Evolutionary conservation across 805 yeast genomes (phyloP).

Genomic region (Komagataella populi): DNA sequence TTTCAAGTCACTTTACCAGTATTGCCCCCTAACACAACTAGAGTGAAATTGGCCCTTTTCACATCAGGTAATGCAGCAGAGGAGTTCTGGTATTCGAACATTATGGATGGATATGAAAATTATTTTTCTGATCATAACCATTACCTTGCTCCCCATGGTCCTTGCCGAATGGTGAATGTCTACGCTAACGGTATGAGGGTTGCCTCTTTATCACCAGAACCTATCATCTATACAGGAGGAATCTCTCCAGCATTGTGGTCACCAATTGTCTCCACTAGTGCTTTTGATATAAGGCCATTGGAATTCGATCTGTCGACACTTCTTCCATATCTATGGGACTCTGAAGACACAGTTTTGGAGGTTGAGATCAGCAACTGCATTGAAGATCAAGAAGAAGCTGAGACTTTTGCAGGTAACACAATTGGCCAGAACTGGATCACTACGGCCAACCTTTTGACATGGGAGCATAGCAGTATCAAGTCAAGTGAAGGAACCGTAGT

Average conservation of each 20-base stretch:
- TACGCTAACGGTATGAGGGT: slow-evolving; percentile 45
- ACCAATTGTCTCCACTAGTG: slow-evolving; percentile 60
- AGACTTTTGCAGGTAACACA: slow-evolving; percentile 11
- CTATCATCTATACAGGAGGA: slow-evolving; percentile 73
- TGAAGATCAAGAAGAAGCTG: slow-evolving; percentile 12
- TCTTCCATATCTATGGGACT: slow-evolving; percentile 54
- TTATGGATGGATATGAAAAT: slow-evolving; percentile 30
- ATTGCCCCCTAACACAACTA: slow-evolving; percentile 41
- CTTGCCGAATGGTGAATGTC: slow-evolving; percentile 53
- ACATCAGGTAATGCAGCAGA: slow-evolving; percentile 70
- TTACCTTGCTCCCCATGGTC: slow-evolving; percentile 47
- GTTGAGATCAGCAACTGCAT: slow-evolving; percentile 43
- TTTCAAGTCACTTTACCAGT: slow-evolving; percentile 27
- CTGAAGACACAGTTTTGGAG: slow-evolving; percentile 20
- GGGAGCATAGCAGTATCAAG: slow-evolving; percentile 31
- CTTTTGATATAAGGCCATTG: slow-evolving; percentile 63
- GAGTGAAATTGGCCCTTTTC: slow-evolving; percentile 42
- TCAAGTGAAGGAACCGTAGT: slow-evolving; percentile 24
- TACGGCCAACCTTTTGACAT: slow-evolving; percentile 39
- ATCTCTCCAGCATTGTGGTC: slow-evolving; percentile 70
- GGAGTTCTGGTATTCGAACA: slow-evolving; percentile 72
- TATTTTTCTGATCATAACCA: slow-evolving; percentile 26
- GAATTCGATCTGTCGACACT: slow-evolving; percentile 59
- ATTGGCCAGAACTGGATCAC: slow-evolving; percentile 47
- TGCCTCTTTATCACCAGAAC: slow-evolving; percentile 53